Evolutionary conservation across 129 eudicot genomes (phyloP).

Genomic region (Flaveria trinervia): DNA sequence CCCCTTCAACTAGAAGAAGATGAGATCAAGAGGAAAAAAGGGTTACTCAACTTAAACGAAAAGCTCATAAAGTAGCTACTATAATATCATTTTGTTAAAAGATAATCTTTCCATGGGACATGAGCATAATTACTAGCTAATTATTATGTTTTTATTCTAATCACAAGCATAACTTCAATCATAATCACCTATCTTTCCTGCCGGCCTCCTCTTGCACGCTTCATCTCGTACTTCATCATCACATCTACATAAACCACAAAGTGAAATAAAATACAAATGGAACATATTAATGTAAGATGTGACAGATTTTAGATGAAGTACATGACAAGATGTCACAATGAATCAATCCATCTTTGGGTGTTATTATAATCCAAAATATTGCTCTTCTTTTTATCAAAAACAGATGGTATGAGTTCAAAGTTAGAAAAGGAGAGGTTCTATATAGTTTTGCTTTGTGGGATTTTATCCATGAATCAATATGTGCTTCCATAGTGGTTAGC

Average conservation of each 20-base stretch:
- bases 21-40: conserved; percentile 28
- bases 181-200: conserved; percentile 30
- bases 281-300: conserved; percentile 8
- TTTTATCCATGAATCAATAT: conserved; percentile 29
- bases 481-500: conserved; percentile 65
- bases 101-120: conserved; percentile 31
- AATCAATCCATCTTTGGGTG: conserved; percentile 24
- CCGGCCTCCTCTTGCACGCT: conserved; percentile 34
- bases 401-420: conserved; percentile 54
- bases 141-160: conserved; percentile 33
- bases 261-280: not conserved
- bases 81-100: conserved; percentile 17
- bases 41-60: conserved; percentile 30
- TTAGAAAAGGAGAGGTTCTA: conserved; percentile 50
- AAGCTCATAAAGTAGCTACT: conserved; percentile 35
- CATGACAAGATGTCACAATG: conserved; percentile 29
- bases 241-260: not conserved
- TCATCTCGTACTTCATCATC: conserved; percentile 24
- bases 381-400: conserved; percentile 34
- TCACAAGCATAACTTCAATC: conserved; percentile 33
- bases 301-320: conserved; percentile 15
- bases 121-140: conserved; percentile 30
- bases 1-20: conserved; percentile 29
- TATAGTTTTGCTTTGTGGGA: conserved; percentile 32
- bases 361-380: conserved; percentile 24